These are phyloP conservation scores for Vigna nakashimae DNA, from an alignment of 306 rosid species.

Conservation along the genomic window DNA sequence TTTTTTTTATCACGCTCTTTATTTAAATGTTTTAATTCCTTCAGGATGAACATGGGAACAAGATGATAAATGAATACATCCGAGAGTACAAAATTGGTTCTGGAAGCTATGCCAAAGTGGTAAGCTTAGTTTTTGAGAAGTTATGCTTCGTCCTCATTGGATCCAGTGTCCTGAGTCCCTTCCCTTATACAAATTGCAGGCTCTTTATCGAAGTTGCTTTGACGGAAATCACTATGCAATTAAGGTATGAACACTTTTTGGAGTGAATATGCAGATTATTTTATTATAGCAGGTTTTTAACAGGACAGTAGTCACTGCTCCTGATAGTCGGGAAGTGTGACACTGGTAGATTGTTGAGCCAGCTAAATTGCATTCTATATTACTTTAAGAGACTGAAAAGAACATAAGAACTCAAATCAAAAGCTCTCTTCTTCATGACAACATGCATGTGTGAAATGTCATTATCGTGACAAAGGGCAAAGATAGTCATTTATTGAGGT, in stretches of 20 bases:
- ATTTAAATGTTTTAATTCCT: conserved; percentile 24
- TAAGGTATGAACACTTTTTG: conserved; percentile 63
- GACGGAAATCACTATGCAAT: conserved; percentile 90
- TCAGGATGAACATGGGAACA: conserved; percentile 92
- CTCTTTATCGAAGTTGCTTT: conserved; percentile 65
- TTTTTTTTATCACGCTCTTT: background rate
- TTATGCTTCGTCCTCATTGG: conserved; percentile 23
- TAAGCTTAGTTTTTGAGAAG: conserved; percentile 43
- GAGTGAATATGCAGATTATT: conserved; percentile 13
- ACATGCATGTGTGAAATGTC: conserved; percentile 32
- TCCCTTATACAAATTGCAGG: conserved; percentile 60
- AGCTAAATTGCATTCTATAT: conserved; percentile 23
- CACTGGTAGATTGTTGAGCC: conserved; percentile 32
- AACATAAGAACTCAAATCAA: conserved; percentile 7
- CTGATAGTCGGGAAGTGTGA: conserved; percentile 27
- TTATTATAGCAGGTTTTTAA: conserved; percentile 7
- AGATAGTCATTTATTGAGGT: conserved; percentile 34
- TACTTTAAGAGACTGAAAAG: conserved; percentile 28
- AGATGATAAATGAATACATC: conserved; percentile 90
- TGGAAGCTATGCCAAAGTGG: conserved; percentile 99
- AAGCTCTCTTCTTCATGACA: conserved; percentile 40
- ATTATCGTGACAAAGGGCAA: conserved; percentile 21
- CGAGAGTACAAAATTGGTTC: conserved; percentile 93
- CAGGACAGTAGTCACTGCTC: conserved; percentile 6
- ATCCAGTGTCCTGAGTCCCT: conserved; percentile 31